phyloP scores from a whole-genome alignment of 2,329 filamentous ascomycete genomes.

The Thermomyces lanuginosus region DNA sequence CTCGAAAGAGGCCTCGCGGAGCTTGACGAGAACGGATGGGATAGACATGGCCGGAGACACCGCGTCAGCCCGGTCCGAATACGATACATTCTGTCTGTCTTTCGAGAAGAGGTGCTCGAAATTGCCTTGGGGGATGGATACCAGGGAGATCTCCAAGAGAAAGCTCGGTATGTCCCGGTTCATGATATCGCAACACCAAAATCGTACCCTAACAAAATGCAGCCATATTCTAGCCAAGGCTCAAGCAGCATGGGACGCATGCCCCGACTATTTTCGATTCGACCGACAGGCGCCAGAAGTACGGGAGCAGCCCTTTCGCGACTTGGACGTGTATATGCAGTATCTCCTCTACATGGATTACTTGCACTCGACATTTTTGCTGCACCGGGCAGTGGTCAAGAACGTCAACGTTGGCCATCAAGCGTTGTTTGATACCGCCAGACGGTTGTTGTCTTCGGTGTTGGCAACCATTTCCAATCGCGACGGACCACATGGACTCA shows the following conservation, averaged over 20 bases:
- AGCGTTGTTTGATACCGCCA: conserved; percentile 17
- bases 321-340: conserved; percentile 3
- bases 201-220: conserved; percentile 2
- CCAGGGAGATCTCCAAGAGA: conserved; percentile 8
- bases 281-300: conserved; percentile 7
- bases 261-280: conserved; percentile 10
- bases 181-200: neutral
- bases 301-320: conserved; percentile 4
- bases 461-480: conserved; percentile 15
- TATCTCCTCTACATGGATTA: conserved; percentile 20
- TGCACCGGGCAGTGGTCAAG: conserved; percentile 19
- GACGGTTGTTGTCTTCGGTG: conserved; percentile 16
- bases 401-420: conserved; percentile 16
- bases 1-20: conserved; percentile 7
- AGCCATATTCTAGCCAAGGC: conserved; percentile 9
- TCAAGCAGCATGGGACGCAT: conserved; percentile 8
- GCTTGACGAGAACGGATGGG: conserved; percentile 11
- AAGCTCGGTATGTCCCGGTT: conserved; percentile 4
- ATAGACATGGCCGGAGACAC: conserved; percentile 7
- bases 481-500: too few relatives aligned
- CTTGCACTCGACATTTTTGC: conserved; percentile 19
- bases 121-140: conserved; percentile 9
- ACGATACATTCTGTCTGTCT: conserved; percentile 10
- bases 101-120: conserved; percentile 10
- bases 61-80: conserved; percentile 10